Evolutionary conservation across 2,329 filamentous ascomycete genomes (phyloP).

Genomic region (Aureobasidium uvarum): DNA sequence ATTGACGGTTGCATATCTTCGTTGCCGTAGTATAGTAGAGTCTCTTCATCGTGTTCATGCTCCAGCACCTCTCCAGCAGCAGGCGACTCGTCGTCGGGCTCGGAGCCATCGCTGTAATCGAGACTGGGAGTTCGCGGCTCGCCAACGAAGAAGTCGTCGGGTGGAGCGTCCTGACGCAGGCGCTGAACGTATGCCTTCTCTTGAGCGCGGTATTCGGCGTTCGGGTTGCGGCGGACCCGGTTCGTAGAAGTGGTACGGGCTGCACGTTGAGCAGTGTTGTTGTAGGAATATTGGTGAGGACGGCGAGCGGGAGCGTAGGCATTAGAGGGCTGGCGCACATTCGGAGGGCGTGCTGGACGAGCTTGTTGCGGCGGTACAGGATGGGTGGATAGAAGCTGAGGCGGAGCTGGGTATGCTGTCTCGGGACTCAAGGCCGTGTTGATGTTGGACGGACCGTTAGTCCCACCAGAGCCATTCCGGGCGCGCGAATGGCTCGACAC

Average conservation of each 20-base stretch:
- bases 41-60: conserved; percentile 86
- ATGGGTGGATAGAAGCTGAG: conserved; percentile 31
- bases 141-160: conserved; percentile 66
- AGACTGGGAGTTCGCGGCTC: conserved; percentile 67
- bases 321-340: conserved; percentile 50
- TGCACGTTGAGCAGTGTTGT: conserved; percentile 49
- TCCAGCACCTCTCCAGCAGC: conserved; percentile 81
- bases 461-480: conserved; percentile 19
- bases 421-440: not conserved
- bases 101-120: conserved; percentile 69
- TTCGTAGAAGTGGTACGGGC: conserved; percentile 59
- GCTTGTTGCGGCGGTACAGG: conserved; percentile 1
- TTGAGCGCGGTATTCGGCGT: conserved; percentile 74
- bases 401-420: conserved; percentile 25
- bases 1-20: conserved; percentile 84
- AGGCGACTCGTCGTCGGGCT: conserved; percentile 87
- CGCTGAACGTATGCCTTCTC: conserved; percentile 95
- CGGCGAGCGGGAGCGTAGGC: conserved; percentile 51
- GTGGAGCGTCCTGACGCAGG: conserved; percentile 70
- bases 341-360: conserved; percentile 39
- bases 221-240: conserved; percentile 60
- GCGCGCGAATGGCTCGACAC: conserved; percentile 24
- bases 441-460: conserved; percentile 12
- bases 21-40: conserved; percentile 86
- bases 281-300: conserved; percentile 50